These are phyloP conservation scores for Sarocladium oryzae DNA, from an alignment of 2,329 filamentous ascomycete genomes.

Conservation along the genomic window DNA sequence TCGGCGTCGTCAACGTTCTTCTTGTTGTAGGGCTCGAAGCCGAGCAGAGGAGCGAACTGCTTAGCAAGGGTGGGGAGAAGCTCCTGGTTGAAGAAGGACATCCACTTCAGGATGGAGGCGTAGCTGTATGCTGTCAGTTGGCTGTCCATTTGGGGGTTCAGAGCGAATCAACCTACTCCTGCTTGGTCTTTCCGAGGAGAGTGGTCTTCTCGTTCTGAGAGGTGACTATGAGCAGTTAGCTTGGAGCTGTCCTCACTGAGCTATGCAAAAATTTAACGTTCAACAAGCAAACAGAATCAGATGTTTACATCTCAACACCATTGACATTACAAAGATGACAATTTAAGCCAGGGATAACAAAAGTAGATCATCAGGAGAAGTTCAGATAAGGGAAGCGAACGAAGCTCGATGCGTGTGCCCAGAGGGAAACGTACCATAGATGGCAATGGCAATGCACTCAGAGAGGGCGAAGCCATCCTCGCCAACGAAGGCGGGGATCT, in stretches of 20 bases:
- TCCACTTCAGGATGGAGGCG: conserved; percentile 95
- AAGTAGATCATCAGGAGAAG: conserved; percentile 21
- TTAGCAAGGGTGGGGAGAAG: conserved; percentile 64
- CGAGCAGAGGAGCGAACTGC: conserved; percentile 85
- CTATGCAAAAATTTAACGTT: not conserved
- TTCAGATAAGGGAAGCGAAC: conserved; percentile 12
- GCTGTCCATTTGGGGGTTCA: not conserved
- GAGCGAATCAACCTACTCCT: conserved; percentile 64
- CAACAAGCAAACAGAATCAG: conserved; percentile 9
- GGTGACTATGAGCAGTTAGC: conserved; percentile 60
- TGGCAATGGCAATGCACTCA: conserved; percentile 89
- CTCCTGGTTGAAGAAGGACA: conserved; percentile 94
- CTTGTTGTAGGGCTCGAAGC: conserved; percentile 90
- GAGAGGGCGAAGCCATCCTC: conserved; percentile 83
- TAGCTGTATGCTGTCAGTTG: conserved; percentile 47
- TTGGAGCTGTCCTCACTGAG: conserved; percentile 10
- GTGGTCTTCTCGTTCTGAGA: conserved; percentile 99
- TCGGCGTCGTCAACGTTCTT: conserved; percentile 80
- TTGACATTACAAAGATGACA: conserved; percentile 10
- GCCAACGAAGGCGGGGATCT: conserved; percentile 89
- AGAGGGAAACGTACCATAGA: conserved; percentile 74
- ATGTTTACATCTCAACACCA: conserved; percentile 8
- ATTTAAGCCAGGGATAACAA: conserved; percentile 12
- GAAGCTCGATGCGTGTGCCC: not conserved
- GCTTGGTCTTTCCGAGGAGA: conserved; percentile 99